Conservation (phyloP, 129 eudicot species). For the Flaveria bidentis region DNA sequence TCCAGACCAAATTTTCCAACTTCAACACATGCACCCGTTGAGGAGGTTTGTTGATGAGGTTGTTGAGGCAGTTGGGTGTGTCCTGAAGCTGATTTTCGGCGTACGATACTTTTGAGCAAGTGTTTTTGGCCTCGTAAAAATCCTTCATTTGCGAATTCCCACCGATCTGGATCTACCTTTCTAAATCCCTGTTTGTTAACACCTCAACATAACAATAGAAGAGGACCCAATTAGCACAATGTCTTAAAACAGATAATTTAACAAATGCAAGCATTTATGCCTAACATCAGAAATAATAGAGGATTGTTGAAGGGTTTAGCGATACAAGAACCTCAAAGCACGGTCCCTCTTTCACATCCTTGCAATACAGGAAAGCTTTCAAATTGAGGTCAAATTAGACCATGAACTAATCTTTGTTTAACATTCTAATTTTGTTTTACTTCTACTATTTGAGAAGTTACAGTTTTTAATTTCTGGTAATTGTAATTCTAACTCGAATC, state of each 20-base stretch:
- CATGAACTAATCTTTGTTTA: background rate
- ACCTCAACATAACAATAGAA: slow-evolving; percentile 10
- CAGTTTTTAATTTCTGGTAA: background rate
- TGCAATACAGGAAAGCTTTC: background rate
- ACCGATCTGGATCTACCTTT: slow-evolving; percentile 88
- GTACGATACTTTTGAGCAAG: slow-evolving; percentile 59
- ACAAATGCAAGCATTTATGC: background rate
- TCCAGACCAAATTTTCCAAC: slow-evolving; percentile 90
- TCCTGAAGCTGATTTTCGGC: slow-evolving; percentile 68
- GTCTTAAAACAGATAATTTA: slow-evolving; percentile 1
- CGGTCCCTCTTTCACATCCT: background rate
- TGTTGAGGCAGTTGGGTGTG: slow-evolving; percentile 58
- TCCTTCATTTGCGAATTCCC: slow-evolving; percentile 96
- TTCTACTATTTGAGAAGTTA: background rate
- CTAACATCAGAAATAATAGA: no score
- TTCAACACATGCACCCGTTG: slow-evolving; percentile 74
- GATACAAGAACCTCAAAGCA: background rate
- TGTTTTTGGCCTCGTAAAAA: slow-evolving; percentile 83
- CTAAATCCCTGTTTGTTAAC: slow-evolving; percentile 63
- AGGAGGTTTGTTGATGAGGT: slow-evolving; percentile 52
- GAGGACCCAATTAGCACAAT: slow-evolving; percentile 13
- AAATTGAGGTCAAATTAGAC: background rate
- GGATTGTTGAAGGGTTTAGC: background rate
- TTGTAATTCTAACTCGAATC: background rate
- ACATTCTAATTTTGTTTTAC: background rate